A percentile compares a stretch with the other conserved stretches of the same genome.
Evolutionary conservation across 345 rosid genomes (phyloP).

Genomic region (Lepidium didymum): DNA sequence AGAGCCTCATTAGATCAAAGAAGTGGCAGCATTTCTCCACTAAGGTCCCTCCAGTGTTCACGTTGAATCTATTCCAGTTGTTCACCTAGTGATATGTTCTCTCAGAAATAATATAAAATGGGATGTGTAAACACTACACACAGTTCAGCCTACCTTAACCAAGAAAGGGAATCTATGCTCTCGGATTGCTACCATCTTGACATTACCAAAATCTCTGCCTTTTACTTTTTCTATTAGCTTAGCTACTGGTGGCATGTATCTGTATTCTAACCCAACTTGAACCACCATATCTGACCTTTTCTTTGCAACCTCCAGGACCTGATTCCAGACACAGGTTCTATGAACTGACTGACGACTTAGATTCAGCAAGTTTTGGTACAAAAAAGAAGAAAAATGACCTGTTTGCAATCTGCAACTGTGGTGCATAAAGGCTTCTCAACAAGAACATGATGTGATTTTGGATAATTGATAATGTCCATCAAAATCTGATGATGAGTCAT

Average conservation of each 20-base stretch:
- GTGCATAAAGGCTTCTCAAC: conserved; percentile 98
- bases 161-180: conserved; percentile 94
- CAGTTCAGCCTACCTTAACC: conserved; percentile 70
- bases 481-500: conserved; percentile 88
- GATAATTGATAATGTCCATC: conserved; percentile 68
- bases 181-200: conserved; percentile 87
- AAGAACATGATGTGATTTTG: conserved; percentile 75
- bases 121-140: not conserved
- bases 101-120: conserved; percentile 1
- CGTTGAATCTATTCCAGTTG: conserved; percentile 93
- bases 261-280: conserved; percentile 88
- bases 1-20: conserved; percentile 90
- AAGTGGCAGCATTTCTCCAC: conserved; percentile 99
- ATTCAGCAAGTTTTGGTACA: not conserved
- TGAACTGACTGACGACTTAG: not conserved
- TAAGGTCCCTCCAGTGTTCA: conserved; percentile 81
- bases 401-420: conserved; percentile 68
- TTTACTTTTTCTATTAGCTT: conserved; percentile 73
- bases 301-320: conserved; percentile 76
- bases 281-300: conserved; percentile 76
- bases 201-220: conserved; percentile 53
- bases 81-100: conserved; percentile 45
- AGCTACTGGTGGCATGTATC: conserved; percentile 95
- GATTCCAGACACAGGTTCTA: not conserved
- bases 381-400: conserved; percentile 32